phyloP scores from a whole-genome alignment of 495 filamentous ascomycete species.

The Pyrenula massariospora region DNA sequence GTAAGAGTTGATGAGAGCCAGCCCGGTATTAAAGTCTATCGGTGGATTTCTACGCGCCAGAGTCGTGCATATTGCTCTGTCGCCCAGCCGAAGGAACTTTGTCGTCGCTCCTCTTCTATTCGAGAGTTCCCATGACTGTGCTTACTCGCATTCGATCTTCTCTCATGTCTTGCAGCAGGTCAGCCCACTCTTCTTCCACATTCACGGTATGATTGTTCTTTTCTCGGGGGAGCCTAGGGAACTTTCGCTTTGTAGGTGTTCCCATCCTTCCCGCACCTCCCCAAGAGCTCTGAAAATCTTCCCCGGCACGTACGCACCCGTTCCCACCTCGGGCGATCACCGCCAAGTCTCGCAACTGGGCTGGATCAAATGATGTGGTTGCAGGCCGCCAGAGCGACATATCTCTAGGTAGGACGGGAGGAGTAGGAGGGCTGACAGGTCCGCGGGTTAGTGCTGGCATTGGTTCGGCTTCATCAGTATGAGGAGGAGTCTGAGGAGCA shows the following conservation, averaged over 20 bases:
- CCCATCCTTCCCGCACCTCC: not conserved
- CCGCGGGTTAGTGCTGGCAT: not conserved
- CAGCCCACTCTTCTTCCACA: not conserved
- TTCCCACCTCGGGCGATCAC: not conserved
- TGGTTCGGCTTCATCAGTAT: not conserved
- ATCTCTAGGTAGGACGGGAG: not conserved
- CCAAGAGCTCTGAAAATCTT: not conserved
- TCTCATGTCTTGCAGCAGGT: not conserved
- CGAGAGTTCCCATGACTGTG: no score
- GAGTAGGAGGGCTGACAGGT: not conserved
- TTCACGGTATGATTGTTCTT: not conserved
- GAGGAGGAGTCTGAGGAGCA: not conserved
- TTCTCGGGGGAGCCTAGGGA: not conserved
- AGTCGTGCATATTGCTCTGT: no score
- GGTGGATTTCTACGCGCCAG: no score
- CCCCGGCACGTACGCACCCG: not conserved
- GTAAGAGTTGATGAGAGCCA: no score
- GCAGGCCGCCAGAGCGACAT: not conserved
- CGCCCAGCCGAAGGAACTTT: no score
- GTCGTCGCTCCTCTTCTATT: no score
- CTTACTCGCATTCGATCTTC: not conserved
- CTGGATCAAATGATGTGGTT: not conserved
- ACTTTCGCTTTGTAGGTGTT: not conserved
- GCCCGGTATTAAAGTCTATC: no score
- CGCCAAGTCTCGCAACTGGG: not conserved